Evolutionary conservation across 148 eudicot species (phyloP).

Genomic region (Dianthus caryophyllus): DNA sequence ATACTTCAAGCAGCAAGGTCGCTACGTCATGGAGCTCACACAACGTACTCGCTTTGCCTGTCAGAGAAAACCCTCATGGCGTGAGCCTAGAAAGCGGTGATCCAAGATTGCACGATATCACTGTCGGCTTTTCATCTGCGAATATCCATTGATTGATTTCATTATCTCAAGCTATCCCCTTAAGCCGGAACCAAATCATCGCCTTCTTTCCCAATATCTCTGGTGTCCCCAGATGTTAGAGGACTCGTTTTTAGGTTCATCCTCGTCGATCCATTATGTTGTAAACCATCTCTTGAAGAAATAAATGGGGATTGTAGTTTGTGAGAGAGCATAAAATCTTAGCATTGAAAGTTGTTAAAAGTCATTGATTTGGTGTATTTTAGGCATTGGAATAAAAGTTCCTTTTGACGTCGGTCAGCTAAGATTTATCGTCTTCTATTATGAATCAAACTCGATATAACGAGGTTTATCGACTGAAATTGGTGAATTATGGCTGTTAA

Average conservation of each 20-base stretch:
- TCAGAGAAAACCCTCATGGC: slow-evolving; percentile 86
- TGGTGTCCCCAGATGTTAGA: neutral
- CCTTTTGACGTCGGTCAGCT: too few relatives aligned
- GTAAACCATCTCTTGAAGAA: neutral
- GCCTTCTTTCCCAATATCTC: neutral
- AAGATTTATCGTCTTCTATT: too few relatives aligned
- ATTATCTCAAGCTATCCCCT: neutral
- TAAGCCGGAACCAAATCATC: too few relatives aligned
- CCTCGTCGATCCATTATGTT: neutral
- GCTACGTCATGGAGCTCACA: slow-evolving; percentile 60
- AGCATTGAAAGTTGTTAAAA: neutral
- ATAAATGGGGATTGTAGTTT: neutral
- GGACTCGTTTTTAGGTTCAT: neutral
- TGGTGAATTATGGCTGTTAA: too few relatives aligned
- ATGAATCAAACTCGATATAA: too few relatives aligned
- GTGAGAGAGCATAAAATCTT: neutral
- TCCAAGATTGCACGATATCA: slow-evolving; percentile 55
- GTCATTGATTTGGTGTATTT: too few relatives aligned
- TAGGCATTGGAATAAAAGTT: too few relatives aligned
- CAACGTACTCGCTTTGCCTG: slow-evolving; percentile 79
- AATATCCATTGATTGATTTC: slow-evolving; percentile 34
- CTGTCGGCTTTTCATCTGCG: slow-evolving; percentile 44
- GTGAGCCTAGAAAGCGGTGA: slow-evolving; percentile 62
- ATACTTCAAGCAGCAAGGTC: slow-evolving; percentile 47
- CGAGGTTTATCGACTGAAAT: too few relatives aligned